Evolutionary conservation across 2,329 filamentous ascomycete species (phyloP).

Genomic region (Lasiodiplodia hormozganensis): DNA sequence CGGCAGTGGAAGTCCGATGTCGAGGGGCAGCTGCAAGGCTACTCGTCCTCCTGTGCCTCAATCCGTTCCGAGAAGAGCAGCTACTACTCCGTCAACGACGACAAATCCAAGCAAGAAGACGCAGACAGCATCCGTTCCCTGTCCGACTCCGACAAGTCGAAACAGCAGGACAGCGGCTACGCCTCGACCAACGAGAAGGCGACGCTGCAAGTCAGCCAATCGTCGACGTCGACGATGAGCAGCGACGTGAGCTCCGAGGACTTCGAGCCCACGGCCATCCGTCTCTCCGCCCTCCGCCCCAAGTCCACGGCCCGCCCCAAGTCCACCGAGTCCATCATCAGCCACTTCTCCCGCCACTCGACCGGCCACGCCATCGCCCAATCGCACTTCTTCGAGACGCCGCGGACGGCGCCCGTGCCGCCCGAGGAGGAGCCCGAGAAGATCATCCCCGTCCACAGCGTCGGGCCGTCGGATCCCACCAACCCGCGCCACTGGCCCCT

Average conservation of each 20-base stretch:
- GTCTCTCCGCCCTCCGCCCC: slow-evolving; percentile 2
- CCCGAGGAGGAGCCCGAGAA: slow-evolving; percentile 5
- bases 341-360: slow-evolving; percentile 3
- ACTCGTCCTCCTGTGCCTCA: background rate
- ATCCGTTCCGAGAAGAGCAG: background rate
- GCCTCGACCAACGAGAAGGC: background rate
- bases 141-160: background rate
- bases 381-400: background rate
- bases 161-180: background rate
- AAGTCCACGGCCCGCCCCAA: background rate
- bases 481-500: slow-evolving; percentile 25
- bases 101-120: background rate
- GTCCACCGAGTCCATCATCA: slow-evolving; percentile 19
- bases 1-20: slow-evolving; percentile 3
- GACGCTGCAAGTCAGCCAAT: background rate
- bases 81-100: background rate
- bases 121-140: background rate
- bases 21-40: slow-evolving; percentile 7
- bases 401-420: background rate
- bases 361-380: background rate
- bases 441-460: slow-evolving; percentile 22
- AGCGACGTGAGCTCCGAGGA: background rate
- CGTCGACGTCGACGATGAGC: background rate
- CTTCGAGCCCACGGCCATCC: background rate
- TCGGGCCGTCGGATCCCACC: slow-evolving; percentile 10